These are phyloP conservation scores for Lachnum nothofagi DNA, from an alignment of 2,329 filamentous ascomycete species.

Conservation along the genomic window DNA sequence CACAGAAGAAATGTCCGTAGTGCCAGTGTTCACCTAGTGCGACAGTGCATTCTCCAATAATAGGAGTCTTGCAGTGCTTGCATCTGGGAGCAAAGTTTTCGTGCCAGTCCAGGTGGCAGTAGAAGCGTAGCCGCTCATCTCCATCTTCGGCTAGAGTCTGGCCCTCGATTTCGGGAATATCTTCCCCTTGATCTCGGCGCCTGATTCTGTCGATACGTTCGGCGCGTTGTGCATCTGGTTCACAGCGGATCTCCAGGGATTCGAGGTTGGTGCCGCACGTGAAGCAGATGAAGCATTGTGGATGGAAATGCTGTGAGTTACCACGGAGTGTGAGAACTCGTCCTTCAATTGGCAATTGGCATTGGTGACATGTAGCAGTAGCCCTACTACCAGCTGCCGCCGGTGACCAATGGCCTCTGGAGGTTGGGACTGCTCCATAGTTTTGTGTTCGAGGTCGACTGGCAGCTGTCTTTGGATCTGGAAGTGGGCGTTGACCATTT, in stretches of 20 bases:
- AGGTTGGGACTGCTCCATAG: slow-evolving; percentile 28
- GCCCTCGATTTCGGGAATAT: slow-evolving; percentile 57
- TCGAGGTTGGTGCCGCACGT: slow-evolving; percentile 83
- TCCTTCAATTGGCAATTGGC: slow-evolving; percentile 77
- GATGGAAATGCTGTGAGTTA: slow-evolving; percentile 72
- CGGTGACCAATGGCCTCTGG: slow-evolving; percentile 51
- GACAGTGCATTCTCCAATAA: slow-evolving; percentile 89
- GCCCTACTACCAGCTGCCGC: slow-evolving; percentile 44
- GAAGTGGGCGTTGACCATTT: slow-evolving; percentile 30
- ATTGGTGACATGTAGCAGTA: slow-evolving; percentile 78
- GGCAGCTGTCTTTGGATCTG: slow-evolving; percentile 35
- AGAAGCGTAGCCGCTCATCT: slow-evolving; percentile 75
- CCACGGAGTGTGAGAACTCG: slow-evolving; percentile 82
- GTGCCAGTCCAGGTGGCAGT: slow-evolving; percentile 98
- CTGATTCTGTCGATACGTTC: slow-evolving; percentile 71
- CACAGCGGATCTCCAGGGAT: slow-evolving; percentile 92
- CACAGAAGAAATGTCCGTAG: slow-evolving; percentile 97
- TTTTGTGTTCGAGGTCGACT: slow-evolving; percentile 33
- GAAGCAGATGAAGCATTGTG: slow-evolving; percentile 86
- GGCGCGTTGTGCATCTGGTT: slow-evolving; percentile 67
- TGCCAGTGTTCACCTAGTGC: slow-evolving; percentile 96
- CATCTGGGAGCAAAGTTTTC: slow-evolving; percentile 88
- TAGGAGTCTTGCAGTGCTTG: slow-evolving; percentile 93
- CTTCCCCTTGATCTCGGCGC: slow-evolving; percentile 54
- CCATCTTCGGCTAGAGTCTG: slow-evolving; percentile 66